A percentile compares a stretch with the other conserved stretches of the same genome.
Conservation (phyloP, 2,329 filamentous ascomycete species). For the Ophiostoma fasciatum region DNA sequence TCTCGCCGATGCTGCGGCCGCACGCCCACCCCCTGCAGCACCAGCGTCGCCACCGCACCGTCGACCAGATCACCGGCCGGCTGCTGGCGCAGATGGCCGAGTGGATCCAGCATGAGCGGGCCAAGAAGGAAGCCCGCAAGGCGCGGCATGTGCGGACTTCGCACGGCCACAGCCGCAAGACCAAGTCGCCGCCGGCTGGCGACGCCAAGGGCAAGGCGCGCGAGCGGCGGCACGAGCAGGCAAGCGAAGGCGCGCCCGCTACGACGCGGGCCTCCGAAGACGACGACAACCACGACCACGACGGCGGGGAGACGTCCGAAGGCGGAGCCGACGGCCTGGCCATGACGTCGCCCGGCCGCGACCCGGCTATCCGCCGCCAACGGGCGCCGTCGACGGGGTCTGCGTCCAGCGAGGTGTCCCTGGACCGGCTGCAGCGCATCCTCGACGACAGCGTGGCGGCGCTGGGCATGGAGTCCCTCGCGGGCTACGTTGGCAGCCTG, state of each 20-base stretch:
- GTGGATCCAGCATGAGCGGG: slow-evolving; percentile 72
- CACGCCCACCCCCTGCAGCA: slow-evolving; percentile 15
- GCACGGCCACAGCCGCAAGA: slow-evolving; percentile 27
- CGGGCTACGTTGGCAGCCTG: background rate
- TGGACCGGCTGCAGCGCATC: slow-evolving; percentile 72
- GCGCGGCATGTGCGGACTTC: slow-evolving; percentile 24
- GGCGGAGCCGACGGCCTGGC: too few relatives aligned
- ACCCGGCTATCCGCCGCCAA: slow-evolving; percentile 11
- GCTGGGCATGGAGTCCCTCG: slow-evolving; percentile 27
- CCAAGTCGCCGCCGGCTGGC: slow-evolving; percentile 21
- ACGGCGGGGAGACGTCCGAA: too few relatives aligned
- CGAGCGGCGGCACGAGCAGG: background rate
- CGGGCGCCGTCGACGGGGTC: slow-evolving; percentile 45
- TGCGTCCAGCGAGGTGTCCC: slow-evolving; percentile 53
- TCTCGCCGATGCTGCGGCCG: slow-evolving; percentile 6
- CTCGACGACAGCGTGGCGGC: slow-evolving; percentile 49
- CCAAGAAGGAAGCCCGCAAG: slow-evolving; percentile 45
- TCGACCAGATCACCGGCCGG: slow-evolving; percentile 30
- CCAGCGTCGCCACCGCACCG: slow-evolving; percentile 23
- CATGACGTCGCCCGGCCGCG: slow-evolving; percentile 10
- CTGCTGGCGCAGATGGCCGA: slow-evolving; percentile 61
- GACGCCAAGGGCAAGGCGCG: slow-evolving; percentile 21
- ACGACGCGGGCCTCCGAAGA: too few relatives aligned
- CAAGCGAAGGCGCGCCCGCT: background rate
- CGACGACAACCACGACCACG: background rate